Conservation (phyloP, 2,329 filamentous ascomycete species). For the Claviceps sorghi region DNA sequence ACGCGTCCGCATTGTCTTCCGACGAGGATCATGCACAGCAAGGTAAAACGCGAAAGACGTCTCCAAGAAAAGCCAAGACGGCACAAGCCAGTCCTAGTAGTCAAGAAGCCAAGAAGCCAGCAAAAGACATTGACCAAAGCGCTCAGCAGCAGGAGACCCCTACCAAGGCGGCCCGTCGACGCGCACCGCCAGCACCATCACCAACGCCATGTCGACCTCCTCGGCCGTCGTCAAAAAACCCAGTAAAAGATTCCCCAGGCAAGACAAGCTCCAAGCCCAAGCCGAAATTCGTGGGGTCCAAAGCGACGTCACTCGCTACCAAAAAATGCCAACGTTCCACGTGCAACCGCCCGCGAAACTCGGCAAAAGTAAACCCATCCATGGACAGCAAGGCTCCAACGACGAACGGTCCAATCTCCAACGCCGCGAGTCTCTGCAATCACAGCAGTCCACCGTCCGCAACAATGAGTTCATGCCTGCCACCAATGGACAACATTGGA, state of each 20-base stretch:
- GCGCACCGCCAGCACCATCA: background rate
- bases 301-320: background rate
- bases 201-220: background rate
- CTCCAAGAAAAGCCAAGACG: slow-evolving; percentile 11
- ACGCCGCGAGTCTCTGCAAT: background rate
- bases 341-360: background rate
- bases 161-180: background rate
- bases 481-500: background rate
- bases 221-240: background rate
- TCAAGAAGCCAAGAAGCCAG: slow-evolving; percentile 11
- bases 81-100: slow-evolving; percentile 13
- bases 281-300: background rate
- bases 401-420: background rate
- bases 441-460: background rate
- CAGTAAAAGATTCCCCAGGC: background rate
- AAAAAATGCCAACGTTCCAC: background rate
- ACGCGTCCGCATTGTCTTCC: slow-evolving; percentile 15
- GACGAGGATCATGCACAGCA: slow-evolving; percentile 14
- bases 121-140: slow-evolving; percentile 19
- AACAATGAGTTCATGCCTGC: background rate
- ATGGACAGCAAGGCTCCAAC: background rate
- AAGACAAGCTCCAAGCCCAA: slow-evolving; percentile 1
- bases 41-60: slow-evolving; percentile 22
- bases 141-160: slow-evolving; percentile 5
- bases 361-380: background rate